Percentiles rank a stretch among this genome's conserved stretches.
Conservation (phyloP, 805 yeast genomes). For the Spathaspora passalidarum region DNA sequence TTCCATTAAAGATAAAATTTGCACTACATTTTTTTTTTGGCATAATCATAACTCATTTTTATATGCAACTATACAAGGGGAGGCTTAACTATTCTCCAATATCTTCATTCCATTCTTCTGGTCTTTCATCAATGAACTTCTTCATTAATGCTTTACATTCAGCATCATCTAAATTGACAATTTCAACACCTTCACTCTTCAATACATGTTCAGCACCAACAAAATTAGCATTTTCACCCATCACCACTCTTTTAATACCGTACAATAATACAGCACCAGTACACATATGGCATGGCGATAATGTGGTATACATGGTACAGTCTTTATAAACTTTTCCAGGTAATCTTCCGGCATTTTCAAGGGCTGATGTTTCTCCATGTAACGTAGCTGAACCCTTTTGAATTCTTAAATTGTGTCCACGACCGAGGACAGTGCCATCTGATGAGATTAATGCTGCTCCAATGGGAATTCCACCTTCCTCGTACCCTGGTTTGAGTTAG, state of each 20-base stretch:
- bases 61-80: neutral
- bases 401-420: constrained; percentile 87
- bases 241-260: constrained; percentile 80
- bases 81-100: constrained; percentile 58
- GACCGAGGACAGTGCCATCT: constrained; percentile 79
- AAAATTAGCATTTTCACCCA: constrained; percentile 86
- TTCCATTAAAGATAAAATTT: too few relatives aligned
- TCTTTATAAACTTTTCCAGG: constrained; percentile 74
- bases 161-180: constrained; percentile 55
- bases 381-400: constrained; percentile 81
- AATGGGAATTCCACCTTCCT: constrained; percentile 91
- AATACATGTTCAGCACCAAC: constrained; percentile 81
- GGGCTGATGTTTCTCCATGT: constrained; percentile 89
- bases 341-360: constrained; percentile 89
- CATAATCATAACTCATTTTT: neutral
- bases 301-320: constrained; percentile 88
- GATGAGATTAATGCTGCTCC: constrained; percentile 71
- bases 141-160: constrained; percentile 72
- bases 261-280: constrained; percentile 89
- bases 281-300: constrained; percentile 95
- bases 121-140: constrained; percentile 72
- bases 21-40: neutral
- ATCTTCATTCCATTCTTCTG: constrained; percentile 80
- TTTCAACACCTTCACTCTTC: constrained; percentile 63
- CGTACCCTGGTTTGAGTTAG: constrained; percentile 43